A percentile compares a stretch with the other conserved stretches of the same genome.
phyloP scores from a whole-genome alignment of 495 filamentous ascomycete species.

The Astrothelium subdiscretum region DNA sequence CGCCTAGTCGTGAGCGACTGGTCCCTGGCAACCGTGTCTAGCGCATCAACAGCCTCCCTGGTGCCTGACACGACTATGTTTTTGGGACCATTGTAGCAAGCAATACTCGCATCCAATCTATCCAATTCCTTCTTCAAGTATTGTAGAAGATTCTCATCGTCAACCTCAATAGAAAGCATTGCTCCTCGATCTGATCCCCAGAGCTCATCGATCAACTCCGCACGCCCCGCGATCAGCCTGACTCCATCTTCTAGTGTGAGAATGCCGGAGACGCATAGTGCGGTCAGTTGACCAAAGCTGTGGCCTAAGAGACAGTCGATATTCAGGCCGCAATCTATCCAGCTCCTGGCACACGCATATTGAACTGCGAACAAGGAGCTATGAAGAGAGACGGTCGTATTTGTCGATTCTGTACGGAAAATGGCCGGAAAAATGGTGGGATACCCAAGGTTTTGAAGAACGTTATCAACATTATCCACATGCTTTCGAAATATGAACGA shows the following conservation, averaged over 20 bases:
- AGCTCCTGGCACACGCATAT: slow-evolving; percentile 36
- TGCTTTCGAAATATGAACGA: background rate
- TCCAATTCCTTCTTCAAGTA: background rate
- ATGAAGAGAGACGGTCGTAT: slow-evolving; percentile 36
- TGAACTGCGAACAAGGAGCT: slow-evolving; percentile 36
- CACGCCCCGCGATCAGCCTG: slow-evolving; percentile 31
- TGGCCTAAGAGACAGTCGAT: slow-evolving; percentile 36
- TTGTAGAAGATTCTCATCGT: background rate
- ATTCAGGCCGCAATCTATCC: slow-evolving; percentile 39
- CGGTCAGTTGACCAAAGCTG: slow-evolving; percentile 44
- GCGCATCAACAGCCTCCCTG: background rate
- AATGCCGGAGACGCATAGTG: slow-evolving; percentile 31
- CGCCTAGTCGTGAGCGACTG: background rate
- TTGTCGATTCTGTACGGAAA: slow-evolving; percentile 30
- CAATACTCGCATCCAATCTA: background rate
- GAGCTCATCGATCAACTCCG: slow-evolving; percentile 24
- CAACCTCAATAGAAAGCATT: slow-evolving; percentile 36
- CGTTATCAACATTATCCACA: background rate
- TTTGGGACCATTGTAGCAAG: background rate
- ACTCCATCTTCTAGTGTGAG: slow-evolving; percentile 31
- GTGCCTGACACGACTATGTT: background rate
- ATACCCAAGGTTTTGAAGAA: background rate
- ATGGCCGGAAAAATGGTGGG: slow-evolving; percentile 30
- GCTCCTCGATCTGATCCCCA: slow-evolving; percentile 35
- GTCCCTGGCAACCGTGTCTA: background rate